Evolutionary conservation across 169 alveolate genomes (phyloP), one percentile per base, ranked within the genome.

Genomic region (Babesia caballi): DNA sequence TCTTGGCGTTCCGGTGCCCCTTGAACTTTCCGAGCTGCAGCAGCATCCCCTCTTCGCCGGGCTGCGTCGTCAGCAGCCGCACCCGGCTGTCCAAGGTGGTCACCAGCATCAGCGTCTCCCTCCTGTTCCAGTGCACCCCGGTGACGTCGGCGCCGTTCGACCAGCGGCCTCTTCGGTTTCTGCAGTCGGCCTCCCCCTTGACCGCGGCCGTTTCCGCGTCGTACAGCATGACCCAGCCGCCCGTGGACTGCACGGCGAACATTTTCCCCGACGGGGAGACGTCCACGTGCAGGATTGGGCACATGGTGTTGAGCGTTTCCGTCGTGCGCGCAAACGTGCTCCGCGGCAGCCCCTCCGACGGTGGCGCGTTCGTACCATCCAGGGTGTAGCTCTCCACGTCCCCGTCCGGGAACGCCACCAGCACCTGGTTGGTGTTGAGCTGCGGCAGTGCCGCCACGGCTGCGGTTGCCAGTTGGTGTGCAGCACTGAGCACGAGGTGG

Each of bases 11-110:
- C 15, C 4, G 15, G 30, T 76, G 78, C 42, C 85, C 78, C 25
- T 76, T 76, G 47, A 76, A 67, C 47, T 76, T 68, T 28, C 67
- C 85, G 2, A 76, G 49, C 8, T 57, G 50, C 49, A 30, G 21
- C 7, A 68, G 72, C 25, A 27, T 61, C 21, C 36, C 69, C 3
- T 56, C 72, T 4, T 63, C 53, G 38, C 8, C 50, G 0, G 68
- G 17, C 11, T 32, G 28, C 25, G 53, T 23, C 6, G 71, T 52
- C 5, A 78, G 72, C 75, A 69, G 0, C 38, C 87, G n/a, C 46
- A 78, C 70, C 36, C 83, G 78, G 41, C 46, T 33, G 47, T 78
- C 83, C 17, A 21, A 27, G 17, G 85, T 76, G 30, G 87, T 78
- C 25, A 69, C 83, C 11, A 58, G 52, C 6, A 78, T 68, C 17